Percentiles rank a stretch among this genome's conserved stretches.
phyloP scores from a whole-genome alignment of 345 rosid genomes.

The Eucalyptus microcorys region DNA sequence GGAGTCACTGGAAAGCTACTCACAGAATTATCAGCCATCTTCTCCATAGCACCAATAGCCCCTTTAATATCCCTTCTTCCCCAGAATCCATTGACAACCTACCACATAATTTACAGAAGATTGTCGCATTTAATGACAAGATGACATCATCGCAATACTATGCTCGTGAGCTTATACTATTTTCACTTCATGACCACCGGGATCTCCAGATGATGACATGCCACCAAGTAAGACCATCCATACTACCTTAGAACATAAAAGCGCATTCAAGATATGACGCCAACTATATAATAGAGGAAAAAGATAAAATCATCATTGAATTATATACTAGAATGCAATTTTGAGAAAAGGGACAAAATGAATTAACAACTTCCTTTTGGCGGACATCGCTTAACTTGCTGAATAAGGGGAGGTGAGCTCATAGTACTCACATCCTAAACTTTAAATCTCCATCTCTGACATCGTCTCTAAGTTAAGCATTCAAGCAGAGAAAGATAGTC shows the following conservation, averaged over 20 bases:
- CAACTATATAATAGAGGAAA: background rate
- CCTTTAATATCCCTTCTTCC: constrained; percentile 80
- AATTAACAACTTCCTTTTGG: background rate
- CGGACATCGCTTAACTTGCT: background rate
- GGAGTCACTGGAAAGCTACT: background rate
- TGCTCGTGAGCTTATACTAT: background rate
- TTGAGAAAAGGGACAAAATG: background rate
- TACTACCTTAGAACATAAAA: background rate
- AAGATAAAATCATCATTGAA: background rate
- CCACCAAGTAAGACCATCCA: background rate
- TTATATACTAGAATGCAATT: background rate
- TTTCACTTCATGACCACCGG: background rate
- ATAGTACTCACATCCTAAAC: background rate
- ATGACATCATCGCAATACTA: background rate
- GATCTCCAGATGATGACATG: background rate
- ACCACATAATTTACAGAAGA: background rate
- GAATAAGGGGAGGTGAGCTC: background rate
- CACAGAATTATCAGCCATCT: constrained; percentile 94
- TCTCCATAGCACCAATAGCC: constrained; percentile 63
- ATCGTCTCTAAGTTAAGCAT: background rate
- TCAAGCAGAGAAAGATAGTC: background rate
- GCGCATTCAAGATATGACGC: background rate
- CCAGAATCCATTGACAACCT: constrained; percentile 89
- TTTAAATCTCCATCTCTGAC: background rate
- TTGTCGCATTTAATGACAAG: background rate